Conservation (phyloP, 192 early-diverging fungal species). For the Phycomyces nitens region DNA sequence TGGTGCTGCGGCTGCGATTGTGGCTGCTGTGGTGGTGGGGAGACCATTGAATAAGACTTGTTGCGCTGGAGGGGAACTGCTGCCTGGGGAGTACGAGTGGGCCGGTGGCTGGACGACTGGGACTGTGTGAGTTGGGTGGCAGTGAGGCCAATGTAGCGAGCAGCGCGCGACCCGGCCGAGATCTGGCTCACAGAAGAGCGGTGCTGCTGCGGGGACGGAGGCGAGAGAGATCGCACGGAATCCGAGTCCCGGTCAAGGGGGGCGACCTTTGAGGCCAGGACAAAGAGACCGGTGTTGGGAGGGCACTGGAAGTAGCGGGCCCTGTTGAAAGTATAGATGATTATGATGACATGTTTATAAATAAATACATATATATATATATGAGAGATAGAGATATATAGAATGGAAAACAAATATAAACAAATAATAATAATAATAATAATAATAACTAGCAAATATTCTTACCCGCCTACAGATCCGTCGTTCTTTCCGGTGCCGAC, state of each 20-base stretch:
- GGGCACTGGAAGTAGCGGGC: slow-evolving; percentile 69
- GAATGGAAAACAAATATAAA: no score
- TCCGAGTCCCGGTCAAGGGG: slow-evolving; percentile 18
- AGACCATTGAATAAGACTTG: not conserved
- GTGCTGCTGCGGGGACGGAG: slow-evolving; percentile 20
- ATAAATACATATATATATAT: no score
- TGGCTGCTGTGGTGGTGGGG: slow-evolving; percentile 2
- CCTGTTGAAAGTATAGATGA: no score
- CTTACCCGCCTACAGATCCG: slow-evolving; percentile 64
- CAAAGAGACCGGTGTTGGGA: slow-evolving; percentile 67
- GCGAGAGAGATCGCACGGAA: slow-evolving; percentile 23
- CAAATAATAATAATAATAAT: slow-evolving; percentile 3
- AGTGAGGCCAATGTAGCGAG: slow-evolving; percentile 54
- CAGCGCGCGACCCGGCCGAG: slow-evolving; percentile 53
- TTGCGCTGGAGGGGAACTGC: not conserved
- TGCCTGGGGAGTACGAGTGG: not conserved
- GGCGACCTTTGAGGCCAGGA: slow-evolving; percentile 56
- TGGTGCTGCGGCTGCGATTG: not conserved
- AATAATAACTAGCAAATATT: slow-evolving; percentile 5
- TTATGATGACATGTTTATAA: no score
- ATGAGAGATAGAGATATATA: no score
- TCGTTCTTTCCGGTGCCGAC: slow-evolving; percentile 75
- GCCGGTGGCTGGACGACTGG: slow-evolving; percentile 1
- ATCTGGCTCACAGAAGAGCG: slow-evolving; percentile 46
- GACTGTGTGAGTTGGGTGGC: slow-evolving; percentile 45